Evolutionary conservation across 495 filamentous ascomycete species (phyloP).

Genomic region (Monascus purpureus): DNA sequence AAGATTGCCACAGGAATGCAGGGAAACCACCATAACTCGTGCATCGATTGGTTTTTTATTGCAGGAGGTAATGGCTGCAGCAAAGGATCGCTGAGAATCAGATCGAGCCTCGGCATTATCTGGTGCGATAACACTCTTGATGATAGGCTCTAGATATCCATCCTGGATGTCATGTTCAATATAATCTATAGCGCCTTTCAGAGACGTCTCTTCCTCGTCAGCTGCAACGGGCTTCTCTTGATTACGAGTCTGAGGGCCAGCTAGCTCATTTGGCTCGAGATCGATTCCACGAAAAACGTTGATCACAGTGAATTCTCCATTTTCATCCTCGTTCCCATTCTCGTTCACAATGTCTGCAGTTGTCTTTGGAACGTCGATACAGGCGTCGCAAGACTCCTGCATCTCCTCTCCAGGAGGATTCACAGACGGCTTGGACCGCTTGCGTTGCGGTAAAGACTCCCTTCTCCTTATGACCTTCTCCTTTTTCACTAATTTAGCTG

Average conservation of each 20-base stretch:
- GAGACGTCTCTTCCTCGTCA: slow-evolving; percentile 1
- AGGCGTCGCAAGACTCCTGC: too few species aligned
- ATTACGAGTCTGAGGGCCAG: slow-evolving; percentile 4
- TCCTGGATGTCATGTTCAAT: slow-evolving; percentile 41
- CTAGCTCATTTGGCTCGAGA: slow-evolving; percentile 20
- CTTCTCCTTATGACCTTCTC: slow-evolving; percentile 38
- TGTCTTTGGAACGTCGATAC: slow-evolving; percentile 3
- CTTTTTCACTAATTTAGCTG: slow-evolving; percentile 54
- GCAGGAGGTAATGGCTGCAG: neutral
- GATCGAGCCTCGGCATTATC: slow-evolving; percentile 1
- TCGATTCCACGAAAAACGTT: slow-evolving; percentile 26
- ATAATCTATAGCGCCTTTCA: slow-evolving; percentile 34
- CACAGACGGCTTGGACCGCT: slow-evolving; percentile 30
- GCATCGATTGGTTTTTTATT: slow-evolving; percentile 12
- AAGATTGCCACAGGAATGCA: slow-evolving; percentile 94
- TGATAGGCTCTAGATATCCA: slow-evolving; percentile 67
- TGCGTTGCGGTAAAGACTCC: slow-evolving; percentile 60
- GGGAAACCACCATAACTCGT: slow-evolving; percentile 73
- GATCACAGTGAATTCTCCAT: slow-evolving; percentile 18
- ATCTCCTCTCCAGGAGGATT: neutral
- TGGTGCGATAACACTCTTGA: slow-evolving; percentile 46
- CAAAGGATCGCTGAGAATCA: neutral
- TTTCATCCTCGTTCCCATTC: slow-evolving; percentile 19
- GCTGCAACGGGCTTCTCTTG: slow-evolving; percentile 4
- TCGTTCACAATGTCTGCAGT: slow-evolving; percentile 20